phyloP scores from a whole-genome alignment of 2,329 filamentous ascomycete genomes.

The Beauveria varroae region DNA sequence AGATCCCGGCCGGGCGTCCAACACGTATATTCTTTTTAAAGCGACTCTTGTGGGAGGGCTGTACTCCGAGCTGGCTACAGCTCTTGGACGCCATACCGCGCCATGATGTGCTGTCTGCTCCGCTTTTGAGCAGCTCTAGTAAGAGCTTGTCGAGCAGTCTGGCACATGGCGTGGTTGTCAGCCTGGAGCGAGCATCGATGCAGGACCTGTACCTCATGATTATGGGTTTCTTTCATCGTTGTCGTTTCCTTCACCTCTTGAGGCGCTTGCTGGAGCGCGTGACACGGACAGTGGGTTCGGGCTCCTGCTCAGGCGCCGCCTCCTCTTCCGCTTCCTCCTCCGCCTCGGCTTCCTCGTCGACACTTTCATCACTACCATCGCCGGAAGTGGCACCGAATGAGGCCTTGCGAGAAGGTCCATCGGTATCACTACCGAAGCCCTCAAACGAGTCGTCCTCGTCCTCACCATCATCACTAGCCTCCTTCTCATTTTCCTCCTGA shows the following conservation, averaged over 20 bases:
- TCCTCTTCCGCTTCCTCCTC: slow-evolving; percentile 18
- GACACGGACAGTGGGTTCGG: background rate
- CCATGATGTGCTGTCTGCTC: background rate
- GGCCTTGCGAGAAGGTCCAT: slow-evolving; percentile 22
- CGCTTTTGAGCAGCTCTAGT: background rate
- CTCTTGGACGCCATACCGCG: slow-evolving; percentile 5
- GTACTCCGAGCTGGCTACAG: slow-evolving; percentile 4
- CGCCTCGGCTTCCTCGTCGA: slow-evolving; percentile 33
- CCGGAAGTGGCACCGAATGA: slow-evolving; percentile 24
- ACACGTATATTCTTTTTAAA: background rate
- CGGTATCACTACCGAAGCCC: slow-evolving; percentile 29
- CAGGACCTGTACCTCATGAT: background rate
- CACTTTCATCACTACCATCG: slow-evolving; percentile 32
- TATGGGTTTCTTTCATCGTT: background rate
- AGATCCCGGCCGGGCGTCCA: background rate
- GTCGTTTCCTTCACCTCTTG: slow-evolving; percentile 10
- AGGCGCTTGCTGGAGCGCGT: slow-evolving; percentile 14
- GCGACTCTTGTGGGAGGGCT: slow-evolving; percentile 3
- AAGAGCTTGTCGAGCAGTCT: background rate
- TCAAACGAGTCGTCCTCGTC: slow-evolving; percentile 33
- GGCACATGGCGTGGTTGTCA: background rate
- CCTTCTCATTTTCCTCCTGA: slow-evolving; percentile 40
- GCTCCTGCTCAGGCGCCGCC: slow-evolving; percentile 13
- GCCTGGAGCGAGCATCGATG: slow-evolving; percentile 5
- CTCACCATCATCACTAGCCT: slow-evolving; percentile 27